Base-by-base conservation (phyloP, 108 stramenopile species). In the Stephanodiscus minutulus region DNA sequence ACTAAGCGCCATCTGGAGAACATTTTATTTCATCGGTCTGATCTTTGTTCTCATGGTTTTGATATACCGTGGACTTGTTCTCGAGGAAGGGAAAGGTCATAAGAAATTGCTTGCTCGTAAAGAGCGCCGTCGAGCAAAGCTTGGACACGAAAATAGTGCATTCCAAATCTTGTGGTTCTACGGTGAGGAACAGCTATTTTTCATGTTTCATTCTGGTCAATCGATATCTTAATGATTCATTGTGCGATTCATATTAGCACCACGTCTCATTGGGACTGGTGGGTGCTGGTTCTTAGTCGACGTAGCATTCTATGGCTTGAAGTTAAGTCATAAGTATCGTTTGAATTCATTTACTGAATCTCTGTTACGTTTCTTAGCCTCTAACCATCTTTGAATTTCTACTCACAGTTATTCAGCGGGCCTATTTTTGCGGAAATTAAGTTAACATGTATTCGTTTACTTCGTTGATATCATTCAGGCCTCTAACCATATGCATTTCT, bases 281-380 rank as follows among this genome's bases (percentile, higher is more conserved):
- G 64, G 64, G 21, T 28, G 44, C 35, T 69, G 74, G 74, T 75
- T 69, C 28, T 21, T 75, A 2, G 67, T 55, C 21, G 67, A 75
- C 46, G 43, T 75, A 15, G 44, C 68, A 44, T 75, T 75, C 67
- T 75, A 75, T 49, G 74, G 74, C 43, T n/a, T 75, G 57, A 75
- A 75, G 55, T n/a, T n/a, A n/a, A n/a, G n/a, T n/a, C n/a, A n/a
- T n/a, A n/a, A n/a, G n/a, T n/a, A n/a, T n/a, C n/a, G n/a, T n/a
- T n/a, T n/a, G n/a, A n/a, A n/a, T n/a, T n/a, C n/a, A n/a, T n/a
- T n/a, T n/a, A n/a, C n/a, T n/a, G n/a, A n/a, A n/a, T n/a, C n/a
- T n/a, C n/a, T n/a, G n/a, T n/a, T n/a, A n/a, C n/a, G n/a, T n/a
- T n/a, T n/a, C n/a, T n/a, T n/a, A n/a, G n/a, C n/a, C n/a, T n/a